Evolutionary conservation across 257 asterid genomes (phyloP).

Genomic region (Forsythia viridissima): DNA sequence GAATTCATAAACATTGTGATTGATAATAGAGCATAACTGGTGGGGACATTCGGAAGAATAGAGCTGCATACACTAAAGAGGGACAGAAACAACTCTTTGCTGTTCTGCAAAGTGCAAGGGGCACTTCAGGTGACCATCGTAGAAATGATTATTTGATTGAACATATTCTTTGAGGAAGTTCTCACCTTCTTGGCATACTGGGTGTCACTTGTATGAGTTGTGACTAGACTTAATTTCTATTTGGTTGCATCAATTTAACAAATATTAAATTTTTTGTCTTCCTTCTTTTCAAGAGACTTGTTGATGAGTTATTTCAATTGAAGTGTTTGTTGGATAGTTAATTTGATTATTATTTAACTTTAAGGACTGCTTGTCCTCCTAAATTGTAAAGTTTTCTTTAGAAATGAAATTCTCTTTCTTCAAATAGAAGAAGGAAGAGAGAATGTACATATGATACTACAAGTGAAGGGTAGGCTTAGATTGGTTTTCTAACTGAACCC

Average conservation of each 20-base stretch:
- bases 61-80: conserved; percentile 90
- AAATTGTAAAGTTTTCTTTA: too few species aligned
- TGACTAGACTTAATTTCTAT: conserved; percentile 14
- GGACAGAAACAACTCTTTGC: conserved; percentile 97
- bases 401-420: too few species aligned
- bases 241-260: conserved; percentile 8
- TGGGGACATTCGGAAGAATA: conserved; percentile 80
- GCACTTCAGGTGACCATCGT: conserved; percentile 84
- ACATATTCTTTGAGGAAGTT: conserved; percentile 10
- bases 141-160: conserved; percentile 19
- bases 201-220: conserved; percentile 15
- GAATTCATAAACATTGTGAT: conserved; percentile 12
- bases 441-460: too few species aligned
- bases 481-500: too few species aligned
- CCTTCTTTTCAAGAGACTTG: background rate
- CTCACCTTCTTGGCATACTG: conserved; percentile 18
- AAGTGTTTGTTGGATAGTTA: background rate
- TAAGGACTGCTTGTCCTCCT: too few species aligned
- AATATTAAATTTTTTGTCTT: background rate
- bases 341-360: too few species aligned
- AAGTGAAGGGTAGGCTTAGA: too few species aligned
- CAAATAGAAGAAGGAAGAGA: too few species aligned
- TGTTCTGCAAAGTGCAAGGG: conserved; percentile 96
- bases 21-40: conserved; percentile 67
- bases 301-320: conserved; percentile 11